Evolutionary conservation across 352 stramenopile species (phyloP).

Genomic region (Phytophthora fragariae): DNA sequence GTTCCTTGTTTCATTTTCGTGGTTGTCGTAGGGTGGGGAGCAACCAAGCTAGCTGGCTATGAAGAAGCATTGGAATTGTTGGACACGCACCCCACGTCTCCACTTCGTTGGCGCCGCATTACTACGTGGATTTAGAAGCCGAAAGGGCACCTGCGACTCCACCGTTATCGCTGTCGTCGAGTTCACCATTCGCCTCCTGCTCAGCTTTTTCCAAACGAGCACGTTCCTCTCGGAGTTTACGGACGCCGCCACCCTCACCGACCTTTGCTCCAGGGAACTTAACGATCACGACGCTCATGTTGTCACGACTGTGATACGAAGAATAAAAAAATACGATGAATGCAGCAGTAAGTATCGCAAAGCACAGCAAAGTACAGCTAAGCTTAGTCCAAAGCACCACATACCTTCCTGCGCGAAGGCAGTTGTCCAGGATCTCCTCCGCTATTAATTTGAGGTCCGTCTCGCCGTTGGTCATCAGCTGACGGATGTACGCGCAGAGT

Average conservation of each 20-base stretch:
- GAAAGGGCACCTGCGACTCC: slow-evolving; percentile 27
- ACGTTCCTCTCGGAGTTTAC: slow-evolving; percentile 64
- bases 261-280: slow-evolving; percentile 79
- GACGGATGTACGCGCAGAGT: slow-evolving; percentile 84
- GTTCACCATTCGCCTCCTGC: slow-evolving; percentile 29
- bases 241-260: slow-evolving; percentile 67
- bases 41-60: slow-evolving; percentile 23
- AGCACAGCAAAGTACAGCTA: not conserved
- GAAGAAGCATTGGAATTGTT: slow-evolving; percentile 19
- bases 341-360: not conserved
- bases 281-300: slow-evolving; percentile 87
- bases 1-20: not conserved
- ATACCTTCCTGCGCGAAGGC: slow-evolving; percentile 75
- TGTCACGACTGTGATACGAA: slow-evolving; percentile 63
- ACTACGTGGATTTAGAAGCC: slow-evolving; percentile 33
- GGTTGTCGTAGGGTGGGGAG: slow-evolving; percentile 12
- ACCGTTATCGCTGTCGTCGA: slow-evolving; percentile 16
- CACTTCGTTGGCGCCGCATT: slow-evolving; percentile 19
- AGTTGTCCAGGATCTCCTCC: slow-evolving; percentile 84
- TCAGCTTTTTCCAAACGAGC: slow-evolving; percentile 56
- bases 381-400: not conserved
- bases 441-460: slow-evolving; percentile 74
- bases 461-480: slow-evolving; percentile 77
- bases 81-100: slow-evolving; percentile 7
- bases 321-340: not conserved